phyloP scores from a whole-genome alignment of 768 basidiomycete species.

The Pilatotrama ljubarskyi region DNA sequence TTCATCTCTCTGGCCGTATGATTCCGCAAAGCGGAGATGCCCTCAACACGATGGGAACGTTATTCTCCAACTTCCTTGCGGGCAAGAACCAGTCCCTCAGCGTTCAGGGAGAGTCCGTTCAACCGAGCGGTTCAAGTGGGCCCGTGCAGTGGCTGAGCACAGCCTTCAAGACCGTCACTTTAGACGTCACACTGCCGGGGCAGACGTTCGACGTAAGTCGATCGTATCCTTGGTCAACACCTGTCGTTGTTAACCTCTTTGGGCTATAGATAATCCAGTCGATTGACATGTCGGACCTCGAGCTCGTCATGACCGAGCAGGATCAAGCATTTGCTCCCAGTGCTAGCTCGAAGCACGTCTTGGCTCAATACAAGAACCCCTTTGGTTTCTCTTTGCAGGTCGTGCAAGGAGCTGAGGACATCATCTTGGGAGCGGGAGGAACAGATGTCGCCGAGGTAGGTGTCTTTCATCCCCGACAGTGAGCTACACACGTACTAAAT shows the following conservation, averaged over 20 bases:
- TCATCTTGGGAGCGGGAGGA: slow-evolving; percentile 51
- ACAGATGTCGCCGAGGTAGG: slow-evolving; percentile 54
- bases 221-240: not conserved
- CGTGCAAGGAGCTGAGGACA: slow-evolving; percentile 52
- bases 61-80: slow-evolving; percentile 68
- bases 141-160: slow-evolving; percentile 62
- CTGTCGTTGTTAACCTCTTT: not conserved
- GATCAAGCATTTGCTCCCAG: slow-evolving; percentile 60
- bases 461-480: not conserved
- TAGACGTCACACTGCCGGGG: slow-evolving; percentile 63
- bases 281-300: slow-evolving; percentile 59
- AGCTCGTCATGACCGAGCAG: slow-evolving; percentile 49
- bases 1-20: slow-evolving; percentile 64
- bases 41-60: slow-evolving; percentile 52
- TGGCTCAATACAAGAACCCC: slow-evolving; percentile 68
- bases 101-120: slow-evolving; percentile 60
- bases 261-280: slow-evolving; percentile 55
- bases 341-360: slow-evolving; percentile 54
- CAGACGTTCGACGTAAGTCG: slow-evolving; percentile 48
- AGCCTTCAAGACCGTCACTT: slow-evolving; percentile 67
- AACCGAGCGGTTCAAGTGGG: slow-evolving; percentile 48
- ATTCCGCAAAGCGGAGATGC: slow-evolving; percentile 58
- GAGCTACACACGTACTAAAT: not conserved
- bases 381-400: slow-evolving; percentile 77
- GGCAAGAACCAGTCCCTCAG: slow-evolving; percentile 63